Percentiles rank a stretch among this genome's conserved stretches.
phyloP scores from a whole-genome alignment of 768 basidiomycete species.

The Boletus rubropictus region DNA sequence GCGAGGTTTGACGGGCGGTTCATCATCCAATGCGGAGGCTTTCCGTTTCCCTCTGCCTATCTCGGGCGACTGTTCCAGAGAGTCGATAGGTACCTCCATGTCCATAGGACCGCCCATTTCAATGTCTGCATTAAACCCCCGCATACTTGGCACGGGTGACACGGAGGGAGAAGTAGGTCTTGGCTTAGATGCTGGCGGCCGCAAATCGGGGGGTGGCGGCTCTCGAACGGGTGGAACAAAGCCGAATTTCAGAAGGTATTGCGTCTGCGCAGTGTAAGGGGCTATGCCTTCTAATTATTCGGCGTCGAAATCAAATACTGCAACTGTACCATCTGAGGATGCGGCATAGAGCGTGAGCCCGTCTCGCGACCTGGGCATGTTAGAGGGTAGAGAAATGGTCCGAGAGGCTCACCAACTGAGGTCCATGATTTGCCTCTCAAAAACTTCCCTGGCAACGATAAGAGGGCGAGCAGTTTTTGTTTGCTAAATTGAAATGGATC shows the following conservation, averaged over 20 bases:
- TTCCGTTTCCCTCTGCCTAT: constrained; percentile 49
- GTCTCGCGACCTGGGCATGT: constrained; percentile 72
- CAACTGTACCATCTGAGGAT: constrained; percentile 93
- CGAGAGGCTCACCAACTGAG: constrained; percentile 73
- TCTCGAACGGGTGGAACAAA: constrained; percentile 37
- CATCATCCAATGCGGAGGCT: constrained; percentile 40
- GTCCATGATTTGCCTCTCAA: constrained; percentile 93
- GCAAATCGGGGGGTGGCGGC: constrained; percentile 9
- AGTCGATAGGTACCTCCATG: constrained; percentile 49
- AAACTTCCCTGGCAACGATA: constrained; percentile 90
- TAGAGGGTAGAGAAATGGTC: not conserved
- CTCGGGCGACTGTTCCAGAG: constrained; percentile 41
- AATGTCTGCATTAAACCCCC: constrained; percentile 41
- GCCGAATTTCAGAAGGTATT: constrained; percentile 78
- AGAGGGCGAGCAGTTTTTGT: constrained; percentile 87
- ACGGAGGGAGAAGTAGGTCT: constrained; percentile 25
- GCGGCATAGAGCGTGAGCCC: constrained; percentile 90
- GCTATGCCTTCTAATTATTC: constrained; percentile 80
- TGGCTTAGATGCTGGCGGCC: constrained; percentile 24
- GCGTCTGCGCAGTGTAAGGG: constrained; percentile 62
- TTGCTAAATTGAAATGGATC: constrained; percentile 94
- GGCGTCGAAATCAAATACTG: constrained; percentile 76
- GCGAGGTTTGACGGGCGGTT: constrained; percentile 34
- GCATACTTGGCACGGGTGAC: constrained; percentile 48
- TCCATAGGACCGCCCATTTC: constrained; percentile 45